Base-by-base conservation (phyloP, 805 yeast genomes). In the Yamadazyma paraphyllophila region DNA sequence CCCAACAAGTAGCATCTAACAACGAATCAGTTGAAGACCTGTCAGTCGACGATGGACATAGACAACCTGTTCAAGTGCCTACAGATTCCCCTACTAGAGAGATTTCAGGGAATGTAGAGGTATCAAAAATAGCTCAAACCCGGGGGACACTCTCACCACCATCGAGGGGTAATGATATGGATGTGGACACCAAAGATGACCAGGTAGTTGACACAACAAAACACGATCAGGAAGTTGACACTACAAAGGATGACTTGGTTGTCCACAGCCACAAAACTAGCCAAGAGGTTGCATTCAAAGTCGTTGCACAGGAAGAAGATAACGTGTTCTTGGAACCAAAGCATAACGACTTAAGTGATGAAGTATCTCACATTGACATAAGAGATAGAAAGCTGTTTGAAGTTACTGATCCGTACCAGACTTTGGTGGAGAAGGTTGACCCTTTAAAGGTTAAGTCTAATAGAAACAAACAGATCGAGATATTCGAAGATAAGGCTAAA, bases 351-450 rank as follows among this genome's bases (percentile, higher is more conserved):
- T 10, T 35, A 37, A 39, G 50, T 8, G 62, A 60, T 10, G 62
- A 62, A 39, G 60, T 66, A 46, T 64, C 69, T 2, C 64, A 57
- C 33, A 71, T 66, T 7, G 54, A 63, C 31, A 52, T 63, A 5
- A 56, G 56, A 1, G 63, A 60, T 15, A 31, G 41, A 16, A 11
- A 37, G 14, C 17, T 15, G 2, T 36, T 36, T 30, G 41, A 36
- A 5, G 16, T 26, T 10, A 47, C 42, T 36, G 62, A 53, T 33
- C 54, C 61, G 4, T 59, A 72, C 7, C 71, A 71, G 45, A 44
- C 53, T 2, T 57, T 70, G 26, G 64, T 74, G 20, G 74, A 67
- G 32, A 71, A 60, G 45, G 59, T 71, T 0, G 78, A 74, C 50
- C 79, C 79, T 2, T 58, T 74, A 24, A 61, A 54, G 38, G 56